Percentiles rank a stretch among this genome's conserved stretches.
Evolutionary conservation across 179 eudicot species (phyloP).

Genomic region (Corrigiola litoralis): DNA sequence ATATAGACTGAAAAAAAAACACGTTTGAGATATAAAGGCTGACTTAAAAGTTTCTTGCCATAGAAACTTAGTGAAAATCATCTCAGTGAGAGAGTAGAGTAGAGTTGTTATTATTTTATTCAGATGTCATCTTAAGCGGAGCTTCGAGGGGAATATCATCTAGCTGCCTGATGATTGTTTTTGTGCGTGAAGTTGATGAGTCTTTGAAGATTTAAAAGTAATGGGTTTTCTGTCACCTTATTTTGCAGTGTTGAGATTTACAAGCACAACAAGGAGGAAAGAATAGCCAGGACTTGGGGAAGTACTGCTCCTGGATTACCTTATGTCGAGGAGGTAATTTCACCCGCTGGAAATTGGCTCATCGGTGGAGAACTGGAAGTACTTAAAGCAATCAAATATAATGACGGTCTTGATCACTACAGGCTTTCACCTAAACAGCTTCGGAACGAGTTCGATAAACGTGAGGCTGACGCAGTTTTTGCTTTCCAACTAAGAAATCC

Average conservation of each 20-base stretch:
- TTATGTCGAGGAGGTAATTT: conserved; percentile 72
- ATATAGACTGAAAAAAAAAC: background rate
- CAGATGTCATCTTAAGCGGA: background rate
- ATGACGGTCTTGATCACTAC: conserved; percentile 86
- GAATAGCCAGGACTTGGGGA: conserved; percentile 93
- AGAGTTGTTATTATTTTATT: background rate
- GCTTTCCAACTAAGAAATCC: conserved; percentile 92
- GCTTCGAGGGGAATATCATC: background rate
- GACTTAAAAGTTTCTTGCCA: background rate
- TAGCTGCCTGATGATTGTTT: background rate
- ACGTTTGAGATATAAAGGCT: background rate
- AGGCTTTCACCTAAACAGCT: conserved; percentile 76
- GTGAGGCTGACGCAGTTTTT: conserved; percentile 87
- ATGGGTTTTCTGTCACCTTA: background rate
- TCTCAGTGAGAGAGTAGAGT: background rate
- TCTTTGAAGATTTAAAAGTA: background rate
- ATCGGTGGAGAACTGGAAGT: conserved; percentile 86
- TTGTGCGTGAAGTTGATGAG: background rate
- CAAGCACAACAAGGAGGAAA: conserved; percentile 85
- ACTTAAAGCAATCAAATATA: conserved; percentile 63
- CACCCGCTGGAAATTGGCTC: conserved; percentile 78
- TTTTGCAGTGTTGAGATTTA: conserved; percentile 64
- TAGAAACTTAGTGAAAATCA: background rate
- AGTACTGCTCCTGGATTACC: conserved; percentile 83
- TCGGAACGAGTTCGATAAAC: conserved; percentile 65